Percentiles rank a stretch among this genome's conserved stretches.
Conservation (phyloP, 2,329 filamentous ascomycete genomes). For the Arthroderma uncinatum region DNA sequence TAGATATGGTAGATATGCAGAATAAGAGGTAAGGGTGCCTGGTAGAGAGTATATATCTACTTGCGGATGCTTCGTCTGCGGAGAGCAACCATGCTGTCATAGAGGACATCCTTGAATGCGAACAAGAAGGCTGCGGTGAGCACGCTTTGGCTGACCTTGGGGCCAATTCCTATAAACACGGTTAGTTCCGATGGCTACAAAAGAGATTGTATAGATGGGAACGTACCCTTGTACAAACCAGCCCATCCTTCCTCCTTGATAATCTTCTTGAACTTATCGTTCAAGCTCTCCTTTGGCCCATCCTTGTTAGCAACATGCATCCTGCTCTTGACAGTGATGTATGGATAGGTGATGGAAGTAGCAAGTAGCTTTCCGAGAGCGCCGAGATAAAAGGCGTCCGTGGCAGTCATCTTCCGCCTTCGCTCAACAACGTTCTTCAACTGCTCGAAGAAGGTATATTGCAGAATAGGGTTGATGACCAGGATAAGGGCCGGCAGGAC, state of each 20-base stretch:
- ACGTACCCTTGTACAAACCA: conserved; percentile 78
- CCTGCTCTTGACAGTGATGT: conserved; percentile 96
- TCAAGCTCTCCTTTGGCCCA: conserved; percentile 69
- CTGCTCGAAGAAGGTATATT: conserved; percentile 98
- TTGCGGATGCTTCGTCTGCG: conserved; percentile 26
- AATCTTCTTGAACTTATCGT: conserved; percentile 64
- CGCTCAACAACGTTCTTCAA: conserved; percentile 84
- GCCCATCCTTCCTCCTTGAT: conserved; percentile 81
- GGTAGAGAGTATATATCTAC: conserved; percentile 14
- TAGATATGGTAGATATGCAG: no score
- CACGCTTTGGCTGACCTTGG: conserved; percentile 94
- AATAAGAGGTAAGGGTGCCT: no score
- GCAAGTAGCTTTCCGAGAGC: conserved; percentile 90
- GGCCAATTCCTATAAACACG: conserved; percentile 61
- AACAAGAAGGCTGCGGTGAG: conserved; percentile 93
- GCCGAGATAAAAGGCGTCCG: conserved; percentile 79
- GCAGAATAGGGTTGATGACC: conserved; percentile 94
- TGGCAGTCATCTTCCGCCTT: conserved; percentile 64
- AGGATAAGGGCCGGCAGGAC: conserved; percentile 86
- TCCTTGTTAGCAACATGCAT: conserved; percentile 82
- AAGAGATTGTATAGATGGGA: neutral
- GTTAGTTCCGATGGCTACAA: neutral
- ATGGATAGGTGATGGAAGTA: conserved; percentile 89
- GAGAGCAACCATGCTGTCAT: conserved; percentile 45
- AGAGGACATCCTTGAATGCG: conserved; percentile 94